Evolutionary conservation across 2,329 filamentous ascomycete genomes (phyloP), one percentile per base, ranked within the genome.

Genomic region (Ceratocystis cacaofunesta): DNA sequence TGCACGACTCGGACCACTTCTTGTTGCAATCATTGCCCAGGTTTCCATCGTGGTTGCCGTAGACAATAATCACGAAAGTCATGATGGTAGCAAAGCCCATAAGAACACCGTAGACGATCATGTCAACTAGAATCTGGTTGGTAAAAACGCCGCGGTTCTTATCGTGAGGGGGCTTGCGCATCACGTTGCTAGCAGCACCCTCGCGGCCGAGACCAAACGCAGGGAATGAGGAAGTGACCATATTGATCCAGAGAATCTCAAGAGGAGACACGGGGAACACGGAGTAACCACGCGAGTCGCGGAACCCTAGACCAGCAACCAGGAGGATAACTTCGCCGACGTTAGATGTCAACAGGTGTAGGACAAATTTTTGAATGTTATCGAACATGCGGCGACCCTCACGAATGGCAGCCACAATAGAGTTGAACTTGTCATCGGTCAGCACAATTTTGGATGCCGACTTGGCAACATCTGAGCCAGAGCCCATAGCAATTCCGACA

Each of bases 211-310:
- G 82, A 55, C 90, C 91, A 77, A 96, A 94, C 67, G 92, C 91
- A 1, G 90, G 90, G 74, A 94, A 85, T 1, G 87, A 89, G 50
- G 89, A 92, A 0, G 91, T 96, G 65, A 94, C 82, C 88, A 95
- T 92, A 75, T 95, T 95, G 74, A 96, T 90, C 90, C 90, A 96
- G 67, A 96, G 82, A 68, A 95, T 92, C 71, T 95, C 86, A 10
- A 95, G 84, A 0, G 91, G 90, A 0, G 89, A 85, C 57, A 95
- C 83, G 3, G 90, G 91, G 74, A 95, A 95, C 8, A 95, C 90
- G 0, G 90, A 94, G 68, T 89, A 81, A 7, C 83, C 81, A 8
- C 79, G 77, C 1, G 75, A 69, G 72, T 95, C 91, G 71, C 90
- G 88, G 77, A 95, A 95, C 0, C 80, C 87, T 3, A 95, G 83